Base-by-base conservation (phyloP, 768 basidiomycete genomes). In the Lactarius evosmus region DNA sequence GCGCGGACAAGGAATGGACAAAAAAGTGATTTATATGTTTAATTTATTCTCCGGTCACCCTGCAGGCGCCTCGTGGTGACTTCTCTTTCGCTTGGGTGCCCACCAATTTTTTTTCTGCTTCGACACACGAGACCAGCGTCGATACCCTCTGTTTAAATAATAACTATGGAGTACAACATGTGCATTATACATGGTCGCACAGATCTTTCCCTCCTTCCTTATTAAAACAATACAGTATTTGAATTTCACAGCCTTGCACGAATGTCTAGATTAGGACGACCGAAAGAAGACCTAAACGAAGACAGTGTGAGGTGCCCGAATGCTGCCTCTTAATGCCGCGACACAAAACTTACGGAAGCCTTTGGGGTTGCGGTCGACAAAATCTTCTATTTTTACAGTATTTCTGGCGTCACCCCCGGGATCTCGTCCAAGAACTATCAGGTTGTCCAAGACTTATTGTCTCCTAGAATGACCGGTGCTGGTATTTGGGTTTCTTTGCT, bases 351-450 rank as follows among this genome's bases (percentile, higher is more conserved):
- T 27, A 64, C 58, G n/a, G 12, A 50, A n/a, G 22, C n/a, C 5
- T 41, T n/a, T 19, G 22, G 74, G 74, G 60, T 70, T 75, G 78
- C 74, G 80, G 71, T 78, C 74, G 52, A 86, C 70, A 62, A 86
- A 82, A 6, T 72, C 72, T 59, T 86, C 85, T 51, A 86, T 80
- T 73, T 81, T 79, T 76, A 71, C 33, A 81, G 58, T 50, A 86
- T 68, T 56, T 83, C 79, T 14, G 78, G 75, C 8, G 82, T 84
- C 34, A 85, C 67, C 73, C 84, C 85, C 36, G 80, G 79, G 66
- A 84, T 73, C 58, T 85, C 71, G 7, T 83, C 78, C 62, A 86
- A 71, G n/a, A 7, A 85, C 83, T 69, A 78, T 76, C 61, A 83
- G 68, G 72, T 82, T 83, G 34, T 83, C 78, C 51, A 74, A 51